Base-by-base conservation (phyloP, 208 protist species). In the Wallacemonas sp. region DNA sequence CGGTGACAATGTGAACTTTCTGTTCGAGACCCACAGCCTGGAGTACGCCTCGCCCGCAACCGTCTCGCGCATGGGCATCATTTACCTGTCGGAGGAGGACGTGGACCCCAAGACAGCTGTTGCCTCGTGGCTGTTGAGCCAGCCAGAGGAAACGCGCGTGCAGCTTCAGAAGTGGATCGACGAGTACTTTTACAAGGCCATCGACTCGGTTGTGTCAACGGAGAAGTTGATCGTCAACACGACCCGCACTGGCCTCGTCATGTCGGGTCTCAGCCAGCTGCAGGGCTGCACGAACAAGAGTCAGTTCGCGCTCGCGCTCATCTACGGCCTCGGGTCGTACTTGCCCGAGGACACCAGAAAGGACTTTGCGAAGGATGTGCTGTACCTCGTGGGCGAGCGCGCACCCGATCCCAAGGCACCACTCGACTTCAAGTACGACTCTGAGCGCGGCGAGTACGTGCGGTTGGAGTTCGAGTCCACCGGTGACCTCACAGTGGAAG, bases 21-120 rank as follows among this genome's bases (percentile, higher is more conserved):
- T 99, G 50, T 99, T 99, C 76, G 98, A 99, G 80, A 98, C 97
- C 21, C 94, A 99, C 89, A 95, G 90, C 73, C 85, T 99, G 6
- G 87, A 95, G 66, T 98, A 91, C 69, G 98, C 98, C n/a, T 99
- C 97, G 32, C 97, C 97, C 13, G 97, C 97, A 3, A 98, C 97
- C n/a, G 89, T 99, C n/a, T 95, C 85, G 19, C 94, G 98, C 39
- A 99, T 99, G 97, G 97, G 97, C 57, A 98, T 99, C 76, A 98
- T 99, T 59, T 98, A 98, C 76, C 86, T 99, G 21, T 97, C 91
- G 19, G 96, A 99, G 72, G 92, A 98, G 68, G 95, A 99, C 60
- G 84, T 98, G 12, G 93, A 98, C 62, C 81, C 96, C 24, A 87
- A 91, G 74, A 91, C 75, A 33, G 85, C 97, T 36, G 94, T 99